These are phyloP conservation scores for Jatropha podagrica DNA, from an alignment of 441 rosid species.

Conservation along the genomic window DNA sequence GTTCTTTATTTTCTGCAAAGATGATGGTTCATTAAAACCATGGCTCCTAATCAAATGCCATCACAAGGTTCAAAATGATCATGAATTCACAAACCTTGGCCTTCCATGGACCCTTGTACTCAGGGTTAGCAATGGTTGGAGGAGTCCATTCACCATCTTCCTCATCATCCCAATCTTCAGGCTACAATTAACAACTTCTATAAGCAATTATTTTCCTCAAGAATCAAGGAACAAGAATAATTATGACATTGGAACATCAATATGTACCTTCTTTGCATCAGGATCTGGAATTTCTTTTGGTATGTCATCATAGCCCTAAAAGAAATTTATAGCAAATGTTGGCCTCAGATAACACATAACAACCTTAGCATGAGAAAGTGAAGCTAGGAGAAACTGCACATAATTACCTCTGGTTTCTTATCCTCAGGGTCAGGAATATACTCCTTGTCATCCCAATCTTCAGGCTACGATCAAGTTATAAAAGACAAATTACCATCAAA, in stretches of 20 bases:
- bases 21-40: background rate
- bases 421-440: constrained; percentile 92
- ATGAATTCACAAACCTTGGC: constrained; percentile 64
- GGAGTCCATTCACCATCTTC: constrained; percentile 96
- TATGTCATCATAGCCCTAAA: constrained; percentile 87
- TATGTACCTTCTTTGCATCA: constrained; percentile 78
- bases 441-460: constrained; percentile 94
- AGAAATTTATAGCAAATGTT: background rate
- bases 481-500: constrained; percentile 9
- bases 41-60: background rate
- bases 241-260: background rate
- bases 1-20: constrained; percentile 83
- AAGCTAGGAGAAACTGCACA: background rate
- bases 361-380: background rate
- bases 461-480: constrained; percentile 61
- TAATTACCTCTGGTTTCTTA: constrained; percentile 73
- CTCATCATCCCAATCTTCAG: constrained; percentile 97
- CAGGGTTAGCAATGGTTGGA: constrained; percentile 84
- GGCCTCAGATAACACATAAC: background rate
- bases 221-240: background rate
- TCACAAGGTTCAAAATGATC: background rate
- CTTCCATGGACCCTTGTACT: constrained; percentile 92
- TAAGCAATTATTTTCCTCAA: constrained; percentile 9
- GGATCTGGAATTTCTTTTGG: constrained; percentile 84
- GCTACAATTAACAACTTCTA: constrained; percentile 40